phyloP scores from a whole-genome alignment of 768 basidiomycete species.

The Austroboletus eburneus region DNA sequence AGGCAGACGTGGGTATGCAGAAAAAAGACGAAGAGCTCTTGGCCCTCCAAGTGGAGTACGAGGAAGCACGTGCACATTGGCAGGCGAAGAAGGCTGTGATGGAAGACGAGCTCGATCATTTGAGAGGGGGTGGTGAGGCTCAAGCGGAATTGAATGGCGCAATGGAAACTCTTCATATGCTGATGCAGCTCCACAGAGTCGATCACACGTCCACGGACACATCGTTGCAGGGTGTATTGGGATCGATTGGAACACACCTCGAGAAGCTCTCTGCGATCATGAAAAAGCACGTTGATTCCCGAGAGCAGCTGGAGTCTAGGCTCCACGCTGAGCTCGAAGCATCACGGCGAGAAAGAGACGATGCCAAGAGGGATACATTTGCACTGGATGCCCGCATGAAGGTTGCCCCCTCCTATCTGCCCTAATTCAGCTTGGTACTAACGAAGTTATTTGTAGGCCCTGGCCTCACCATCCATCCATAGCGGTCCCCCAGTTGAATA shows the following conservation, averaged over 20 bases:
- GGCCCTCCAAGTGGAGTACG: constrained; percentile 37
- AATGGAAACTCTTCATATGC: constrained; percentile 40
- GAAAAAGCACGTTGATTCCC: constrained; percentile 37
- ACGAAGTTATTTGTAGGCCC: constrained; percentile 20
- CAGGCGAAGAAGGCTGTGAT: constrained; percentile 45
- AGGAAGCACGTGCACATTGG: constrained; percentile 47
- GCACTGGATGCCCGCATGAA: constrained; percentile 37
- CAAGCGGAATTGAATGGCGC: constrained; percentile 51
- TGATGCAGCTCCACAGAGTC: constrained; percentile 57
- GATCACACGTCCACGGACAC: constrained; percentile 45
- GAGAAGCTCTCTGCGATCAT: constrained; percentile 44
- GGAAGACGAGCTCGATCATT: constrained; percentile 48
- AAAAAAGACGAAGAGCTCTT: constrained; percentile 39
- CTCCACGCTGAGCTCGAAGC: constrained; percentile 56
- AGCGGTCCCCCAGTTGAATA: constrained; percentile 27
- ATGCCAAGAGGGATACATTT: constrained; percentile 40
- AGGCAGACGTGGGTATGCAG: constrained; percentile 36
- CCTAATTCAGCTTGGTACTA: neutral
- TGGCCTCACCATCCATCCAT: constrained; percentile 19
- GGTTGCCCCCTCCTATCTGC: constrained; percentile 21
- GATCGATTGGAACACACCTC: constrained; percentile 50
- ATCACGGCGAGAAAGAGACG: constrained; percentile 48
- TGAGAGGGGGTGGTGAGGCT: constrained; percentile 36
- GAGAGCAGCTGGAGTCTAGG: constrained; percentile 48
- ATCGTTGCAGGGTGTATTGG: constrained; percentile 46